Percentiles rank a stretch among this genome's conserved stretches.
phyloP scores from a whole-genome alignment of 2,329 filamentous ascomycete genomes.

The Neofusicoccum ribis region DNA sequence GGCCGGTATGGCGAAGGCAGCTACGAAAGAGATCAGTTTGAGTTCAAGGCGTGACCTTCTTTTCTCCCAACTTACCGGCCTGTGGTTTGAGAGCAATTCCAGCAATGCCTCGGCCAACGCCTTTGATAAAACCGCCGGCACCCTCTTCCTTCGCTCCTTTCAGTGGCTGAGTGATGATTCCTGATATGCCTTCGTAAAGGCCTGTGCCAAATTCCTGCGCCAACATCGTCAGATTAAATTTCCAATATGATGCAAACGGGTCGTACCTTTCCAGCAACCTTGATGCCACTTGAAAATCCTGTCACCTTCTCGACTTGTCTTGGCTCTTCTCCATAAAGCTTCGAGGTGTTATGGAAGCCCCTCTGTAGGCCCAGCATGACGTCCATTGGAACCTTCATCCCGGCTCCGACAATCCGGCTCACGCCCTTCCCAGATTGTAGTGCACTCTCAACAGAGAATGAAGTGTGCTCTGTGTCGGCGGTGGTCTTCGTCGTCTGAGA shows the following conservation, averaged over 20 bases:
- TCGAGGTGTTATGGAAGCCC: slow-evolving; percentile 85
- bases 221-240: background rate
- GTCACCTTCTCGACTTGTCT: slow-evolving; percentile 78
- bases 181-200: slow-evolving; percentile 78
- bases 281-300: slow-evolving; percentile 72
- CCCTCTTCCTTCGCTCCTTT: slow-evolving; percentile 68
- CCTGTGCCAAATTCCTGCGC: slow-evolving; percentile 69
- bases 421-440: slow-evolving; percentile 68
- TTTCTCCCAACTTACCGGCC: slow-evolving; percentile 50
- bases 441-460: slow-evolving; percentile 56
- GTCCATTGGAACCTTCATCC: slow-evolving; percentile 79
- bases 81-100: slow-evolving; percentile 81
- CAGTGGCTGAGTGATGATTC: slow-evolving; percentile 75
- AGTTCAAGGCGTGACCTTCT: too few species aligned
- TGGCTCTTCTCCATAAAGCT: slow-evolving; percentile 81
- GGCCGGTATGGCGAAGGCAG: slow-evolving; percentile 62
- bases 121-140: slow-evolving; percentile 69
- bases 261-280: slow-evolving; percentile 68
- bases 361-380: slow-evolving; percentile 79
- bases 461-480: background rate
- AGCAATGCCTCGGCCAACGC: slow-evolving; percentile 79
- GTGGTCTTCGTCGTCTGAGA: slow-evolving; percentile 20
- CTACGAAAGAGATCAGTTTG: background rate
- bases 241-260: background rate
- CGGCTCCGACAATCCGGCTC: slow-evolving; percentile 70